Evolutionary conservation across 1,284 basidiomycete species (phyloP), one percentile per base, ranked within the genome.

Genomic region (Bjerkandera adusta): DNA sequence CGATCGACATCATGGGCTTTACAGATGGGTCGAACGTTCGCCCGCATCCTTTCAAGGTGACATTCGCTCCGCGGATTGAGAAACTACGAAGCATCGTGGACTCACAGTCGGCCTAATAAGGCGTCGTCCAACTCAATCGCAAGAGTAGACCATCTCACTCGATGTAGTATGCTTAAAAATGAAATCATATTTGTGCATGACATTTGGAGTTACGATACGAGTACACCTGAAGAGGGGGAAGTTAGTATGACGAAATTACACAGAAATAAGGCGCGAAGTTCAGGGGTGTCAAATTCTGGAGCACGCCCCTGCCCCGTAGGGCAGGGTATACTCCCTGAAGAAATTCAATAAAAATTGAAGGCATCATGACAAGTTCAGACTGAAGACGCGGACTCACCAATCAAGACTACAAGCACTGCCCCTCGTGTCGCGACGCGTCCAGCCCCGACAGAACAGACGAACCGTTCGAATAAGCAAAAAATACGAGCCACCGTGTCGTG

Each of bases 301-400:
- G 87, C 86, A 68, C 73, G 66, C 77, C 83, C 81, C 60, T 60
- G 52, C 30, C 42, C 53, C 30, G 13, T 47, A n/a, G 18, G 12
- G 30, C 34, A 61, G 70, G 75, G 80, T 83, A 83, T 85, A 69
- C 83, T 82, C 86, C 86, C 72, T 88, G 86, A 89, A 89, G 86
- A 89, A 89, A 89, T 89, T 87, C 86, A 82, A 79, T 66, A 65
- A 57, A 54, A 55, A 50, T 37, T 55, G 50, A 47, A 49, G 43
- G 37, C 33, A 46, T 48, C 38, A 56, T 36, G 45, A 53, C 25
- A 45, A 38, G 51, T 63, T 20, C 15, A 36, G 12, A 30, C n/a
- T 13, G 33, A 21, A 10, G 12, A 16, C 12, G n/a, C 12, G 22
- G n/a, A 37, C 70, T 74, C 63, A 76, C 73, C 65, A 54, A 25